Evolutionary conservation across 1,284 basidiomycete genomes (phyloP), one percentile per base, ranked within the genome.

Genomic region (Dichomitus squalens): DNA sequence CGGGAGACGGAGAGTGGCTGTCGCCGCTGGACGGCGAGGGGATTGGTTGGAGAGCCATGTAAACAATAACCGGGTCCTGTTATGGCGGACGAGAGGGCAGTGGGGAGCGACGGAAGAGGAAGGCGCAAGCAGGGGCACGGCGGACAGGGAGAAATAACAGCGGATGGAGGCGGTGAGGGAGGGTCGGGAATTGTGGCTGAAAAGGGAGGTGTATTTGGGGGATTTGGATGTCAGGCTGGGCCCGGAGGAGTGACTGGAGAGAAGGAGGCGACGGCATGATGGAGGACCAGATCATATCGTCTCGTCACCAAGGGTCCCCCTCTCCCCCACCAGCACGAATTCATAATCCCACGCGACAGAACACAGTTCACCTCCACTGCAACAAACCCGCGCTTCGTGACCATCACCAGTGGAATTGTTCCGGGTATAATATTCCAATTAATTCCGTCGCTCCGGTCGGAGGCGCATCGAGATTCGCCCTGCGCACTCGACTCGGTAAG

Each of bases 21-120:
- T 61, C 61, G 50, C 61, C 60, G 55, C 70, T 80, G 33, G 75
- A 72, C 7, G 75, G 68, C 5, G 79, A 68, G 60, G 79, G 76
- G 52, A 67, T 64, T 11, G 60, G 58, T 57, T 66, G 61, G 62
- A 66, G 64, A 41, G 67, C 65, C 66, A 67, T 68, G 64, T 36
- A 41, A 49, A 8, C 39, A 40, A 34, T 3, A 33, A 50, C 34
- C 16, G 20, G 29, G 38, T 43, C 51, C 50, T 9, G 58, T 36
- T 51, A 23, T n/a, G 44, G 39, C 20, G n/a, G 21, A 49, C 55
- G 38, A 52, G 39, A n/a, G 35, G 16, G 49, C 36, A 16, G 57
- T 43, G 52, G 18, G 50, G 52, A 21, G 52, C 41, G 38, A 49
- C 39, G 53, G 44, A 58, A 52, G 60, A 55, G 57, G 53, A 47